Percentiles rank a stretch among this genome's conserved stretches.
Conservation (phyloP, 768 basidiomycete genomes). For the Trametes gibbosa region DNA sequence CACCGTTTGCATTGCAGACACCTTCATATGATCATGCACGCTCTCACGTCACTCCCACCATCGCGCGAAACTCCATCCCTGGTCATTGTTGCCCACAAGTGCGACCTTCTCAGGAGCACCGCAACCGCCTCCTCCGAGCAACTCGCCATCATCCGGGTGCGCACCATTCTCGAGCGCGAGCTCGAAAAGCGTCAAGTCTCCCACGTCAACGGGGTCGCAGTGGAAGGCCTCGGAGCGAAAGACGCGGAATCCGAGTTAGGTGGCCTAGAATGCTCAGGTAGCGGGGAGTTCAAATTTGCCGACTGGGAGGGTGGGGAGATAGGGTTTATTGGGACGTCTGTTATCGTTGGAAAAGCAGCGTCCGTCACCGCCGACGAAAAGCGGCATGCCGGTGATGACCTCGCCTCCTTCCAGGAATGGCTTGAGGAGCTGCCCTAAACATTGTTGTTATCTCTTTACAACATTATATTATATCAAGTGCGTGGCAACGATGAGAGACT, state of each 20-base stretch:
- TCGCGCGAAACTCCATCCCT: conserved; percentile 60
- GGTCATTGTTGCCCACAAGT: conserved; percentile 73
- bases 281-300: conserved; percentile 63
- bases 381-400: conserved; percentile 32
- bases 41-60: conserved; percentile 69
- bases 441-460: neutral
- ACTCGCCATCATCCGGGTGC: conserved; percentile 70
- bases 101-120: conserved; percentile 59
- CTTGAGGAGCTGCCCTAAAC: conserved; percentile 42
- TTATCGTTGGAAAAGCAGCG: conserved; percentile 31
- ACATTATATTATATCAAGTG: neutral
- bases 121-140: conserved; percentile 38
- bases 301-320: conserved; percentile 89
- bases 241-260: conserved; percentile 60
- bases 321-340: conserved; percentile 59
- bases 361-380: conserved; percentile 37
- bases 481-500: no score
- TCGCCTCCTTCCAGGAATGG: conserved; percentile 47
- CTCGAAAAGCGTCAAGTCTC: conserved; percentile 72
- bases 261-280: conserved; percentile 66
- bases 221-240: conserved; percentile 74
- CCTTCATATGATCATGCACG: conserved; percentile 68
- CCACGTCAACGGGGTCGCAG: conserved; percentile 60
- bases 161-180: conserved; percentile 78
- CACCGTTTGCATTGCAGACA: conserved; percentile 45